A percentile compares a stretch with the other conserved stretches of the same genome.
phyloP scores from a whole-genome alignment of 306 rosid species.

The Vigna nakashimae region DNA sequence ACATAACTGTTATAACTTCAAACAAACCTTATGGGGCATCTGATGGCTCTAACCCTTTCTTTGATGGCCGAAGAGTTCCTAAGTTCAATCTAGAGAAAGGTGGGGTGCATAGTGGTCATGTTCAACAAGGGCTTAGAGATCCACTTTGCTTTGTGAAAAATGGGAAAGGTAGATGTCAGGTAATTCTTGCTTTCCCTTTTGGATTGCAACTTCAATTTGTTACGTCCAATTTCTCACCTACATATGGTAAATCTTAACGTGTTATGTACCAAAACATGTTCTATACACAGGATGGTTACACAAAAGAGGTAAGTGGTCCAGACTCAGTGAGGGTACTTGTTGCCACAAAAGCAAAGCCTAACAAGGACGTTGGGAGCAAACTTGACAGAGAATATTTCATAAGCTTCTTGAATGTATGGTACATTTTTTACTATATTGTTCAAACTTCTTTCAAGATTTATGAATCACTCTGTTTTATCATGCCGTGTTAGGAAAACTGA shows the following conservation, averaged over 20 bases:
- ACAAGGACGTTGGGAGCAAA: conserved; percentile 55
- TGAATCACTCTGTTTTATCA: not conserved
- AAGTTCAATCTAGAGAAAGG: conserved; percentile 65
- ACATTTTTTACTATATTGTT: not conserved
- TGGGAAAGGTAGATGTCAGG: conserved; percentile 89
- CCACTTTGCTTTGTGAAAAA: conserved; percentile 75
- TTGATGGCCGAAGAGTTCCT: conserved; percentile 62
- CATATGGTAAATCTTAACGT: conserved; percentile 18
- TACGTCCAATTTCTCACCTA: not conserved
- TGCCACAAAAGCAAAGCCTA: conserved; percentile 89
- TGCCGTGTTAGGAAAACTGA: not conserved
- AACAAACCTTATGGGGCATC: conserved; percentile 81
- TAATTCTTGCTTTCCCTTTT: conserved; percentile 34
- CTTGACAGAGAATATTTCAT: conserved; percentile 76
- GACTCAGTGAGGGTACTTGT: conserved; percentile 85
- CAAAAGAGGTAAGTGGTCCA: conserved; percentile 64
- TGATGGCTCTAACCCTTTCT: conserved; percentile 90
- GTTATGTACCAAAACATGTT: conserved; percentile 38
- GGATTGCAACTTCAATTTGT: conserved; percentile 12
- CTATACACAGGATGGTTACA: conserved; percentile 78
- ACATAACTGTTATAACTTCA: conserved; percentile 86
- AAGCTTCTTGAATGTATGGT: conserved; percentile 74
- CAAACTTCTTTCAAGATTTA: conserved; percentile 27
- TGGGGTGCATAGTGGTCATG: conserved; percentile 92
- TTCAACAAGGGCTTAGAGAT: conserved; percentile 78